These are phyloP conservation scores for Talaromyces marneffei DNA, from an alignment of 2,329 filamentous ascomycete genomes.

Conservation along the genomic window DNA sequence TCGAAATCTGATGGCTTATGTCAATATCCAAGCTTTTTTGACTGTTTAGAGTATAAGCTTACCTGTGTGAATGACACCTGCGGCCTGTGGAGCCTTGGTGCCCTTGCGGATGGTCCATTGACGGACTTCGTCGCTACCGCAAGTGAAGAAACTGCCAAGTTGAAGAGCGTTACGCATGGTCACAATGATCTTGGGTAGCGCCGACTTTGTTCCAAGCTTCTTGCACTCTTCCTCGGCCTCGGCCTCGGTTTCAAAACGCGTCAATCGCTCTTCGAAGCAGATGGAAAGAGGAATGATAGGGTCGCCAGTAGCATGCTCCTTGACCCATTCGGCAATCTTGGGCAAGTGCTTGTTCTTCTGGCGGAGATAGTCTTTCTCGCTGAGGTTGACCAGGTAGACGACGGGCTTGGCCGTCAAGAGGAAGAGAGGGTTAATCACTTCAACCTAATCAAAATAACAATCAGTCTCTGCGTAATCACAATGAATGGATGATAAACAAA, in stretches of 20 bases:
- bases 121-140: slow-evolving; percentile 87
- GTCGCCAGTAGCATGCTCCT: slow-evolving; percentile 79
- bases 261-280: slow-evolving; percentile 85
- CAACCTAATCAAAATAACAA: slow-evolving; percentile 59
- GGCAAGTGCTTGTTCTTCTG: slow-evolving; percentile 99
- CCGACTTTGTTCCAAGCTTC: slow-evolving; percentile 77
- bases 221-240: slow-evolving; percentile 82
- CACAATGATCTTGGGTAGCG: slow-evolving; percentile 81
- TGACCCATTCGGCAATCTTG: slow-evolving; percentile 92
- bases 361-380: slow-evolving; percentile 92
- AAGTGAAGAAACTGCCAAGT: slow-evolving; percentile 95
- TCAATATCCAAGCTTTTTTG: not conserved
- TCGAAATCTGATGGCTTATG: slow-evolving; percentile 64
- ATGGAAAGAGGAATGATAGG: slow-evolving; percentile 92
- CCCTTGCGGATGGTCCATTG: slow-evolving; percentile 97
- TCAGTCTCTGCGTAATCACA: not conserved
- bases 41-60: slow-evolving; percentile 11
- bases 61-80: slow-evolving; percentile 88
- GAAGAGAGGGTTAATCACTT: slow-evolving; percentile 94
- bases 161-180: slow-evolving; percentile 91
- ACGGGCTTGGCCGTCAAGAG: slow-evolving; percentile 94
- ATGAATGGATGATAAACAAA: not conserved
- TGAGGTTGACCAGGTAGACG: slow-evolving; percentile 94
- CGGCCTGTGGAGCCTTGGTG: slow-evolving; percentile 94
- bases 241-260: slow-evolving; percentile 64